Percentiles rank a stretch among this genome's conserved stretches.
Evolutionary conservation across 768 basidiomycete genomes (phyloP).

Genomic region (Pleurotus giganteus): DNA sequence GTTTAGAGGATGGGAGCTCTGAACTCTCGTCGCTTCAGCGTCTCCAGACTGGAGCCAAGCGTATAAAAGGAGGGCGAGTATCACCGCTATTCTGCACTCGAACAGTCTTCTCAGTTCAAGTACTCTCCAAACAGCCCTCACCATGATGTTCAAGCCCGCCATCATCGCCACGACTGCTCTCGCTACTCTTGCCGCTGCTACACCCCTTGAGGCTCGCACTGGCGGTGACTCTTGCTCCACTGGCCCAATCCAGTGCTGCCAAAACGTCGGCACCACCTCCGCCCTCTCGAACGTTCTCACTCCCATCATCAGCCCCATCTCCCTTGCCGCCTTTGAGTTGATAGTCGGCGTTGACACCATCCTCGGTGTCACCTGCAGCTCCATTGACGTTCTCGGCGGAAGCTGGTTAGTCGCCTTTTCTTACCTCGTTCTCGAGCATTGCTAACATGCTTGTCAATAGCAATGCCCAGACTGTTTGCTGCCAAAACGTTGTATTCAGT

Average conservation of each 20-base stretch:
- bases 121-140: not conserved
- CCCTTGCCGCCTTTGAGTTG: not conserved
- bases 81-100: too few relatives aligned
- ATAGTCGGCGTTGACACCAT: not conserved
- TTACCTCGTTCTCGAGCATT: not conserved
- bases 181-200: slow-evolving; percentile 2
- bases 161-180: not conserved
- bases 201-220: not conserved
- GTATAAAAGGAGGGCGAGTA: too few relatives aligned
- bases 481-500: slow-evolving; percentile 6
- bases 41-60: too few relatives aligned
- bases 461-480: not conserved
- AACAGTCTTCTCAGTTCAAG: not conserved
- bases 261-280: not conserved
- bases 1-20: too few relatives aligned
- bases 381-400: not conserved
- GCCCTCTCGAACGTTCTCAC: not conserved
- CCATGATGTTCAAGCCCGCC: not conserved
- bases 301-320: not conserved
- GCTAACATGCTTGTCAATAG: not conserved
- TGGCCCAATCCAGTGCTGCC: not conserved
- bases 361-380: not conserved
- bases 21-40: too few relatives aligned
- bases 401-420: not conserved
- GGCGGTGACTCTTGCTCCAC: not conserved